A percentile compares a stretch with the other conserved stretches of the same genome.
These are phyloP conservation scores for Diplogelasinospora grovesii DNA, from an alignment of 495 filamentous ascomycete species.

Conservation along the genomic window DNA sequence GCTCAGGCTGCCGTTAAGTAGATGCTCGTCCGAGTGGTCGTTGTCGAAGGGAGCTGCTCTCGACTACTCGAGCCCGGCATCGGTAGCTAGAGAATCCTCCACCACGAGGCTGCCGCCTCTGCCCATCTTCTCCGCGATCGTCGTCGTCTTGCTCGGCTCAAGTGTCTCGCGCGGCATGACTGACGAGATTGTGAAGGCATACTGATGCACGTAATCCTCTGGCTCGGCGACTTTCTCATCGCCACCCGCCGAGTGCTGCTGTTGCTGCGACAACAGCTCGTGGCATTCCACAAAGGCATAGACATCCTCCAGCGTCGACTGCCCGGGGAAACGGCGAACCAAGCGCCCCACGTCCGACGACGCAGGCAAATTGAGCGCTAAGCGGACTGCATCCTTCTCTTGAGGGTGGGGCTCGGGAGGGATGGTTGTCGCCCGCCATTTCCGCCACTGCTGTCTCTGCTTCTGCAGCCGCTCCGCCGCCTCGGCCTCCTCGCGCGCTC, in stretches of 20 bases:
- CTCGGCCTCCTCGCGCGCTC: conserved; percentile 53
- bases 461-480: conserved; percentile 51
- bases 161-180: conserved; percentile 77
- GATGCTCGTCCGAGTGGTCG: no score
- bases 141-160: conserved; percentile 55
- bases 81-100: conserved; percentile 55
- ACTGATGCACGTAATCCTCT: conserved; percentile 66
- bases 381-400: conserved; percentile 63
- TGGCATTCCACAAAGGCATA: conserved; percentile 97
- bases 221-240: conserved; percentile 46
- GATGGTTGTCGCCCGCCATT: conserved; percentile 68
- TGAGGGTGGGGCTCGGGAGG: conserved; percentile 58
- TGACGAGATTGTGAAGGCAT: conserved; percentile 72
- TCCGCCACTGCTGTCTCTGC: conserved; percentile 65
- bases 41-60: no score
- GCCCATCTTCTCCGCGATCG: conserved; percentile 65
- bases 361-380: conserved; percentile 71
- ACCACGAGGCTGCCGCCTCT: conserved; percentile 85
- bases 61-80: no score
- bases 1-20: no score
- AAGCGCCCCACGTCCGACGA: conserved; percentile 57
- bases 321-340: conserved; percentile 61
- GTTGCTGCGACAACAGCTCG: conserved; percentile 57
- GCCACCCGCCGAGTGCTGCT: conserved; percentile 24
- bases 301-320: conserved; percentile 71